Evolutionary conservation across 768 basidiomycete species (phyloP).

Genomic region (Solioccasus polychromus): DNA sequence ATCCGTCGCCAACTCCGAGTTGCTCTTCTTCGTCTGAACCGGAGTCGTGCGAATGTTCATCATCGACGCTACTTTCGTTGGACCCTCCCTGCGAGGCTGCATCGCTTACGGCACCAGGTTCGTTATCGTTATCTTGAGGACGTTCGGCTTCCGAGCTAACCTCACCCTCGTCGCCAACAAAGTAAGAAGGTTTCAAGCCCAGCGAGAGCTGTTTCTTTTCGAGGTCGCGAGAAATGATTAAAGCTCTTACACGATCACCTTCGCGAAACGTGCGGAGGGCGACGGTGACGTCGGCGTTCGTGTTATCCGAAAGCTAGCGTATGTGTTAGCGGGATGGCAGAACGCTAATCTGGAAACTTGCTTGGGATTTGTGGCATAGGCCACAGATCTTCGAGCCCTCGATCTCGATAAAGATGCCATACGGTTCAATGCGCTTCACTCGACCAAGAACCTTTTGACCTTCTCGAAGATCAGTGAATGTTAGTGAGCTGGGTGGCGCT

Average conservation of each 20-base stretch:
- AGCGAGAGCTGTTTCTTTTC: constrained; percentile 81
- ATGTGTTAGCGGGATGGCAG: background rate
- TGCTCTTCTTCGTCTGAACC: constrained; percentile 22
- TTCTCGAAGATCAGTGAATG: constrained; percentile 57
- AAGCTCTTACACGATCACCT: constrained; percentile 82
- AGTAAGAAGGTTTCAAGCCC: constrained; percentile 85
- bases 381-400: constrained; percentile 83
- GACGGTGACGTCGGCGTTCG: constrained; percentile 70
- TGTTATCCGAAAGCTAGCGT: constrained; percentile 80
- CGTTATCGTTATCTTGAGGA: constrained; percentile 20
- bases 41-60: constrained; percentile 2
- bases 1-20: constrained; percentile 10
- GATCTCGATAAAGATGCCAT: constrained; percentile 91
- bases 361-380: constrained; percentile 93
- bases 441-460: constrained; percentile 80
- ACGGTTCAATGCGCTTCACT: constrained; percentile 81
- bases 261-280: constrained; percentile 82
- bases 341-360: constrained; percentile 28
- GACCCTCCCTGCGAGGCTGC: constrained; percentile 21
- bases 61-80: constrained; percentile 19
- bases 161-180: constrained; percentile 57
- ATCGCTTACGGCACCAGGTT: constrained; percentile 32
- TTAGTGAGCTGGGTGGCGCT: constrained; percentile 34
- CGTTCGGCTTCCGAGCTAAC: constrained; percentile 31
- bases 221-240: constrained; percentile 68